Conservation (phyloP, 1,284 basidiomycete species). For the Leccinum insigne region DNA sequence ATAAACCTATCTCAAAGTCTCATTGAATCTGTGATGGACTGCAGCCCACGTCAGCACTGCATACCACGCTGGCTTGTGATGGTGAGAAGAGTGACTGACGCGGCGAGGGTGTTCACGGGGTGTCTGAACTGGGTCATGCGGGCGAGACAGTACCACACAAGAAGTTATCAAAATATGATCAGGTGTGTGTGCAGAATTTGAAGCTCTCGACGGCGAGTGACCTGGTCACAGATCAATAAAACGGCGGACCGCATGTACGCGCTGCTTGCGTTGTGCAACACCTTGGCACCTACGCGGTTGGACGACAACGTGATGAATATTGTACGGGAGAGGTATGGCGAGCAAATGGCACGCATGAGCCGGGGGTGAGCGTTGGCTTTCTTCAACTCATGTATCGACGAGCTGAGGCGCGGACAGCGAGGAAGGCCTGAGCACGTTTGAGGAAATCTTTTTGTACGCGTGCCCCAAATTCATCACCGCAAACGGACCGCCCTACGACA, state of each 20-base stretch:
- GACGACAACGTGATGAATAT: conserved; percentile 96
- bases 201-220: not conserved
- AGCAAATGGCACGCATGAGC: conserved; percentile 87
- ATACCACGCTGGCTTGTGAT: conserved; percentile 96
- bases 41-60: conserved; percentile 95
- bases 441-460: conserved; percentile 93
- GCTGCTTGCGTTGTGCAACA: conserved; percentile 91
- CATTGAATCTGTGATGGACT: conserved; percentile 29
- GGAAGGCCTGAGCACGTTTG: conserved; percentile 83
- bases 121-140: conserved; percentile 93
- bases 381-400: not conserved
- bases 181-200: conserved; percentile 47
- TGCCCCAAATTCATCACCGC: conserved; percentile 97
- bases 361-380: conserved; percentile 55
- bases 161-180: conserved; percentile 97
- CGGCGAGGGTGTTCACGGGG: conserved; percentile 90
- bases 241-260: conserved; percentile 98
- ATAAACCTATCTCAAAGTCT: too few species aligned
- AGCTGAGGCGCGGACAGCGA: conserved; percentile 38
- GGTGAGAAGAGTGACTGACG: conserved; percentile 93
- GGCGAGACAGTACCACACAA: conserved; percentile 94
- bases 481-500: conserved; percentile 93
- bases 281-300: conserved; percentile 85
- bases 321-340: conserved; percentile 92
- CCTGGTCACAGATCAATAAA: conserved; percentile 79